Conservation (phyloP, 352 stramenopile species). For the Pythium brassicae region DNA sequence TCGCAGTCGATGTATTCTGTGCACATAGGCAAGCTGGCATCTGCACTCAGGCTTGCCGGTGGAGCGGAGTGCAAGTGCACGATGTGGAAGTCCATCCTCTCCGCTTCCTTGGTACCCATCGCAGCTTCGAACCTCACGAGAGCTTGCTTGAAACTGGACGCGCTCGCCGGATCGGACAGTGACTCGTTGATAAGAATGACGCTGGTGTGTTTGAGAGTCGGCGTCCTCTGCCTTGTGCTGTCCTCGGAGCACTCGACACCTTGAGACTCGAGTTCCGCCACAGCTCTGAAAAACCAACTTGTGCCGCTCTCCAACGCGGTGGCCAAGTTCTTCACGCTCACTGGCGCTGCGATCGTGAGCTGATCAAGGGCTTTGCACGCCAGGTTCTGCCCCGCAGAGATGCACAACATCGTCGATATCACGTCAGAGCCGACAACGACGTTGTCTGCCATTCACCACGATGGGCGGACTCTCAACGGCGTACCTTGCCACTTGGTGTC, state of each 20-base stretch:
- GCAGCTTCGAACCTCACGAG: not conserved
- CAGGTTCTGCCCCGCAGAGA: slow-evolving; percentile 1
- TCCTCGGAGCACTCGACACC: not conserved
- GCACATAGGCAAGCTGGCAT: not conserved
- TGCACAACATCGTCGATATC: no score
- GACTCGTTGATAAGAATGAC: slow-evolving; percentile 14
- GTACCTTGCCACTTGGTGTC: slow-evolving; percentile 8
- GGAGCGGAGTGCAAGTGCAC: slow-evolving; percentile 9
- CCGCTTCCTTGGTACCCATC: not conserved
- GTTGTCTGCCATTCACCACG: slow-evolving; percentile 5
- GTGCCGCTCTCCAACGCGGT: not conserved
- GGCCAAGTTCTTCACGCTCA: not conserved
- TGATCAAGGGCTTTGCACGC: slow-evolving; percentile 15
- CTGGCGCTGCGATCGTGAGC: not conserved
- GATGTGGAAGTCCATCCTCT: slow-evolving; percentile 10
- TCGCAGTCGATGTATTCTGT: slow-evolving; percentile 12
- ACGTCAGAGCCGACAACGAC: no score
- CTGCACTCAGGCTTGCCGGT: not conserved
- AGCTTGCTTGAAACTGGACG: not conserved
- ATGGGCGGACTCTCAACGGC: not conserved
- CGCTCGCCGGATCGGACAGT: no score
- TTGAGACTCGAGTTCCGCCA: not conserved
- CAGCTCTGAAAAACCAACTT: not conserved
- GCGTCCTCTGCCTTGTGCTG: not conserved
- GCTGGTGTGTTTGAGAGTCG: slow-evolving; percentile 3